Evolutionary conservation across 805 yeast species (phyloP).

Genomic region (Ogataea saltuana): DNA sequence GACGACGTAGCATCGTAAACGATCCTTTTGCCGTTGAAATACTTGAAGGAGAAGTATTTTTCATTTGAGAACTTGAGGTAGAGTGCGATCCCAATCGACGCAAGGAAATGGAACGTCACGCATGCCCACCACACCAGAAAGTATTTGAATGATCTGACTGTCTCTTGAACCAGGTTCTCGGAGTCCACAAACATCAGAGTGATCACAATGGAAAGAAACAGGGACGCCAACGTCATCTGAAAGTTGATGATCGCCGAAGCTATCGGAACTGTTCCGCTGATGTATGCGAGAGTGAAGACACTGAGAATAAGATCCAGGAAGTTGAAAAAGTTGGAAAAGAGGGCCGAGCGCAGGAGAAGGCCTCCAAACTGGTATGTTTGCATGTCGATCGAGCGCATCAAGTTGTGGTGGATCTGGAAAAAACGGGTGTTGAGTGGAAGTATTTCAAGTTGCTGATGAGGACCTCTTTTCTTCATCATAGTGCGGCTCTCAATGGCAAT

Average conservation of each 20-base stretch:
- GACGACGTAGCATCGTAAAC: conserved; percentile 11
- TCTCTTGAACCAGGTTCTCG: conserved; percentile 15
- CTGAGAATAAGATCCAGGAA: conserved; percentile 16
- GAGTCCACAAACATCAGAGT: conserved; percentile 11
- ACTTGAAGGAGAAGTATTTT: conserved; percentile 10
- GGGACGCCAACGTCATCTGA: conserved; percentile 12
- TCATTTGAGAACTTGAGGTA: conserved; percentile 10
- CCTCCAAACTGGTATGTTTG: conserved; percentile 17
- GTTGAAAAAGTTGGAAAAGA: conserved; percentile 14
- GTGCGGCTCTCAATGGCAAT: conserved; percentile 14
- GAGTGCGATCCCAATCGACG: conserved; percentile 10
- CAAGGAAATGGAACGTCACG: conserved; percentile 12
- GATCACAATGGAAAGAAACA: conserved; percentile 13
- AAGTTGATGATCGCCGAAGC: conserved; percentile 9
- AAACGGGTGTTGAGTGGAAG: conserved; percentile 12
- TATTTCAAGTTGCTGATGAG: conserved; percentile 4
- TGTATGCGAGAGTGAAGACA: conserved; percentile 14
- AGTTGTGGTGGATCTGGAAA: conserved; percentile 13
- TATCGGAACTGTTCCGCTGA: conserved; percentile 10
- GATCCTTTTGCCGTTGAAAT: conserved; percentile 7
- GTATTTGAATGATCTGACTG: conserved; percentile 15
- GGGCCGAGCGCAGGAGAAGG: conserved; percentile 14
- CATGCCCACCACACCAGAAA: conserved; percentile 21
- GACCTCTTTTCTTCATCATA: conserved; percentile 6
- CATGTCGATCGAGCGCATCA: conserved; percentile 14